These are phyloP conservation scores for Odontarrhena argentea DNA, from an alignment of 345 rosid species.

Conservation along the genomic window DNA sequence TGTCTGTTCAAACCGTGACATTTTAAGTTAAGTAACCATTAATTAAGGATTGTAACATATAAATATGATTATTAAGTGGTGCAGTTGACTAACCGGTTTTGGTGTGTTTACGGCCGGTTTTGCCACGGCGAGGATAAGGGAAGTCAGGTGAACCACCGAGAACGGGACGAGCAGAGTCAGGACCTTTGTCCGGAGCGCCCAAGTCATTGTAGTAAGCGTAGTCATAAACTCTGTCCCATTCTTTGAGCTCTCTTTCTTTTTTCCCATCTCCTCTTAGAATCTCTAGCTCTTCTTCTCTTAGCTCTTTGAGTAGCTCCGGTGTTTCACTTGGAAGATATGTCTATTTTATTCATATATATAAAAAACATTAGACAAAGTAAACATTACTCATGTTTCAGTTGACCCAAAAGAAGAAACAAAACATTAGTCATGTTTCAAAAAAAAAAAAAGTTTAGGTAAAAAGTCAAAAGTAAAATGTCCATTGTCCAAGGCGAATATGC, in stretches of 20 bases:
- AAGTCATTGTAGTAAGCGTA: constrained; percentile 85
- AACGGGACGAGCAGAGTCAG: constrained; percentile 55
- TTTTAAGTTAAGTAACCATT: constrained; percentile 19
- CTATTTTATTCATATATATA: background rate
- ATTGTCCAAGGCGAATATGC: constrained; percentile 5
- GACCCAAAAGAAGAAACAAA: too few species aligned
- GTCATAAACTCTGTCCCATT: constrained; percentile 96
- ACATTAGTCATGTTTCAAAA: too few species aligned
- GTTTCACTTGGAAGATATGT: constrained; percentile 86
- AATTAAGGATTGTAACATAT: too few species aligned
- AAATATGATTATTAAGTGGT: background rate
- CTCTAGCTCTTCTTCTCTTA: constrained; percentile 70
- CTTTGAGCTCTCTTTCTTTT: constrained; percentile 53
- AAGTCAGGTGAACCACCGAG: constrained; percentile 67
- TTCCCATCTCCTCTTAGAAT: constrained; percentile 67
- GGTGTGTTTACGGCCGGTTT: constrained; percentile 73
- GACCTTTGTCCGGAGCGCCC: constrained; percentile 76
- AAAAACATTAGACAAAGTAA: too few species aligned
- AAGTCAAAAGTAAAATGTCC: too few species aligned
- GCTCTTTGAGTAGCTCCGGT: constrained; percentile 62
- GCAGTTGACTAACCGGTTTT: constrained; percentile 54
- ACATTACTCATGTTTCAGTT: too few species aligned
- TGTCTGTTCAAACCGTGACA: constrained; percentile 50
- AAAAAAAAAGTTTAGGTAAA: too few species aligned
- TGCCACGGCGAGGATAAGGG: constrained; percentile 92